Evolutionary conservation across 1,139 yeast genomes (phyloP).

Genomic region (Lodderomyces beijingensis): DNA sequence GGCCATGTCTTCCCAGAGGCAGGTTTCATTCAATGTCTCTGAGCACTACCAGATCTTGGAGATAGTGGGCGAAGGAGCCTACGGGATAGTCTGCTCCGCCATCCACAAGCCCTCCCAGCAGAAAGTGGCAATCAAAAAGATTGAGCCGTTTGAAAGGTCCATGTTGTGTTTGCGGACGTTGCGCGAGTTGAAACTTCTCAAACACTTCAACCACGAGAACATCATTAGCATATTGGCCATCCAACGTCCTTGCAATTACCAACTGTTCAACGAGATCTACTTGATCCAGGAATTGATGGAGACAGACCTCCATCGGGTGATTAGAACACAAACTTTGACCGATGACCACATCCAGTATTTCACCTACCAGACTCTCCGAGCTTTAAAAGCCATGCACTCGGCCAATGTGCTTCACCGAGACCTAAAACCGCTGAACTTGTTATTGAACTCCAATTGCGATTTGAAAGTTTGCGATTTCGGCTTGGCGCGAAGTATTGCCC

Average conservation of each 20-base stretch:
- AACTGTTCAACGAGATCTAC: slow-evolving; percentile 58
- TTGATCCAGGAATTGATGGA: slow-evolving; percentile 71
- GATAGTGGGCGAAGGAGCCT: slow-evolving; percentile 45
- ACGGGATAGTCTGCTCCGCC: slow-evolving; percentile 42
- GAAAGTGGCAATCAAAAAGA: slow-evolving; percentile 41
- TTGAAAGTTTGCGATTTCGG: slow-evolving; percentile 56
- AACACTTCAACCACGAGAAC: slow-evolving; percentile 37
- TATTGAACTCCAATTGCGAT: slow-evolving; percentile 33
- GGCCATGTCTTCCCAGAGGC: slow-evolving; percentile 10
- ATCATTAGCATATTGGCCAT: slow-evolving; percentile 36
- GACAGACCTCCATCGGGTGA: slow-evolving; percentile 59
- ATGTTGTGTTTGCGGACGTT: slow-evolving; percentile 37
- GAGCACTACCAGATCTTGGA: slow-evolving; percentile 36
- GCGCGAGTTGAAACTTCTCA: slow-evolving; percentile 37
- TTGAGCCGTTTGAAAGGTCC: slow-evolving; percentile 37
- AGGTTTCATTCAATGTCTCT: slow-evolving; percentile 28
- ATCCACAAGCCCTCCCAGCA: slow-evolving; percentile 34
- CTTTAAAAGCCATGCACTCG: slow-evolving; percentile 58
- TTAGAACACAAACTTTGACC: slow-evolving; percentile 46
- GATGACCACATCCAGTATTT: slow-evolving; percentile 71
- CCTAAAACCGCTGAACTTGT: slow-evolving; percentile 36
- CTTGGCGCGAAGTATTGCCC: slow-evolving; percentile 36
- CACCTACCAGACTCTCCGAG: slow-evolving; percentile 59
- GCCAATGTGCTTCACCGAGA: slow-evolving; percentile 46
- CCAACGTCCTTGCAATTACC: slow-evolving; percentile 32